A percentile compares a stretch with the other conserved stretches of the same genome.
These are phyloP conservation scores for Wickerhamiella australiensis DNA, from an alignment of 805 yeast species.

Conservation along the genomic window DNA sequence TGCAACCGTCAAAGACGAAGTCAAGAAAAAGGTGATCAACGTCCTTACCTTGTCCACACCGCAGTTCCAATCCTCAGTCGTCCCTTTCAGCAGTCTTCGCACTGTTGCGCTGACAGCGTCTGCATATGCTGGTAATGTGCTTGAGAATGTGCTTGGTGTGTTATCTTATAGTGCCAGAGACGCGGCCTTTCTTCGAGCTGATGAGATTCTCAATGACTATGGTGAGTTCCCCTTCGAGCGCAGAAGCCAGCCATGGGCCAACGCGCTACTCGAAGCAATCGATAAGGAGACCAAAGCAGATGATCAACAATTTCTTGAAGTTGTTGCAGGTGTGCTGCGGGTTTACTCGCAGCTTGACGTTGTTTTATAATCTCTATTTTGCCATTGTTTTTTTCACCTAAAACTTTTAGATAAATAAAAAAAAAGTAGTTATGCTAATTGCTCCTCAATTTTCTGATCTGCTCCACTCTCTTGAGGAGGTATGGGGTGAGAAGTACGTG, in stretches of 20 bases:
- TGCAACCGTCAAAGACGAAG: slow-evolving; percentile 66
- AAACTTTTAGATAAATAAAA: too few relatives aligned
- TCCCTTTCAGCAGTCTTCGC: slow-evolving; percentile 54
- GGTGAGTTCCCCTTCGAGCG: slow-evolving; percentile 74
- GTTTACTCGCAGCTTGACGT: slow-evolving; percentile 91
- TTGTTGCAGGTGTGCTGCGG: slow-evolving; percentile 81
- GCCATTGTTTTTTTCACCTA: not conserved
- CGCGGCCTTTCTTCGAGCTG: slow-evolving; percentile 87
- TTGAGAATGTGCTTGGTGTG: slow-evolving; percentile 68
- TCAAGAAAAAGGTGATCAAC: slow-evolving; percentile 58
- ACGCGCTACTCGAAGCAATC: slow-evolving; percentile 40
- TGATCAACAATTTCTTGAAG: slow-evolving; percentile 55
- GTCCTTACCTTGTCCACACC: slow-evolving; percentile 49
- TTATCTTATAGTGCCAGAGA: slow-evolving; percentile 82
- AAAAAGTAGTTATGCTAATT: too few relatives aligned
- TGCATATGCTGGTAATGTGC: slow-evolving; percentile 89
- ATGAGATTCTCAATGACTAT: slow-evolving; percentile 70
- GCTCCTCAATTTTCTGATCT: too few relatives aligned
- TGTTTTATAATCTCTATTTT: slow-evolving; percentile 38
- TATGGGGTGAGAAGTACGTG: too few relatives aligned
- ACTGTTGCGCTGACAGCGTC: slow-evolving; percentile 75
- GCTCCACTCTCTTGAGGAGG: too few relatives aligned
- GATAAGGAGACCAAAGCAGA: slow-evolving; percentile 29
- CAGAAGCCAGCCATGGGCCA: slow-evolving; percentile 34
- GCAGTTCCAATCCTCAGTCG: slow-evolving; percentile 43